A percentile compares a stretch with the other conserved stretches of the same genome.
phyloP scores from a whole-genome alignment of 2,329 filamentous ascomycete species.

The Sarocladium strictum region DNA sequence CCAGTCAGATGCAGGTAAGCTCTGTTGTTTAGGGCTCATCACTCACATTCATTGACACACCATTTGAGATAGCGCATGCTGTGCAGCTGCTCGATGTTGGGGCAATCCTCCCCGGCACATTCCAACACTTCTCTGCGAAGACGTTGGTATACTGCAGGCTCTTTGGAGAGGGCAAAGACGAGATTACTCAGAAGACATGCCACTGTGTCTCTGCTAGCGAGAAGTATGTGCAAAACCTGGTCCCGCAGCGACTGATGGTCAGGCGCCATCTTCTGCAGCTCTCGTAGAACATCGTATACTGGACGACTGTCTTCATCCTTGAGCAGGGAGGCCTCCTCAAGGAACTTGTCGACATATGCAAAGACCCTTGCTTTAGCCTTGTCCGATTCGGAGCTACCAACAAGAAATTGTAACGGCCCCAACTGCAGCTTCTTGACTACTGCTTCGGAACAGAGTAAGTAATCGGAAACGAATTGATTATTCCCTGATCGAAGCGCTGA shows the following conservation, averaged over 20 bases:
- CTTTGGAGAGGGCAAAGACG: constrained; percentile 35
- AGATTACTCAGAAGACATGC: constrained; percentile 36
- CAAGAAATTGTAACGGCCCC: constrained; percentile 24
- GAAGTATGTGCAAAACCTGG: constrained; percentile 36
- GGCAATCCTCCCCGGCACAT: constrained; percentile 24
- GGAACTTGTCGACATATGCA: constrained; percentile 37
- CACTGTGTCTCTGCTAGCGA: constrained; percentile 42
- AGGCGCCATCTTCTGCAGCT: constrained; percentile 23
- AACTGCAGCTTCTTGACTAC: constrained; percentile 26
- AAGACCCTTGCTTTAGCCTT: constrained; percentile 26
- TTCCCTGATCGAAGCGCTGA: constrained; percentile 15
- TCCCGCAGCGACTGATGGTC: constrained; percentile 33
- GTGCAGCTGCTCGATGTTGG: constrained; percentile 43
- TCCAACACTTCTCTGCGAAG: constrained; percentile 35
- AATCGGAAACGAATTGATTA: constrained; percentile 30
- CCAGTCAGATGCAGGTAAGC: constrained; percentile 4
- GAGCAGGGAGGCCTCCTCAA: constrained; percentile 27
- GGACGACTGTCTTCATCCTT: constrained; percentile 15
- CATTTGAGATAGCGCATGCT: constrained; percentile 49
- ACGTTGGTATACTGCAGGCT: constrained; percentile 36
- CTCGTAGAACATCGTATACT: constrained; percentile 42
- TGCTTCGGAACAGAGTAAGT: constrained; percentile 26
- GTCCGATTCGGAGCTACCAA: constrained; percentile 18
- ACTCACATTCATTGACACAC: constrained; percentile 50
- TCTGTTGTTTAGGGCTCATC: constrained; percentile 12